phyloP scores from a whole-genome alignment of 2,329 filamentous ascomycete species.

The Raffaelea albimanens region DNA sequence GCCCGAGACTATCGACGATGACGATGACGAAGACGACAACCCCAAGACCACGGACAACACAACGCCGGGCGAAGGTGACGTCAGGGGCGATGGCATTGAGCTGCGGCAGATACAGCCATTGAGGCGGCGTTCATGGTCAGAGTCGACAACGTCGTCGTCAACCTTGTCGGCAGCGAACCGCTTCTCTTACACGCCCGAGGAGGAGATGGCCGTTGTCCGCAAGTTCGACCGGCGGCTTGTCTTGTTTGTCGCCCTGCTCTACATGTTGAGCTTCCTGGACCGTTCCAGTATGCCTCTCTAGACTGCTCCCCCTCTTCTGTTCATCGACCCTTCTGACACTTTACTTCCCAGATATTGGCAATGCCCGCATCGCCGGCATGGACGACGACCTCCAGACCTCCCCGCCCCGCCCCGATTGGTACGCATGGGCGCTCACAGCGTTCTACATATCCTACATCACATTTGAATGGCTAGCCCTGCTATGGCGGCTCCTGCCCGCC shows the following conservation, averaged over 20 bases:
- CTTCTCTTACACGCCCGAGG: constrained; percentile 46
- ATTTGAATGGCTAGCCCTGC: constrained; percentile 56
- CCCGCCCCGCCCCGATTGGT: constrained; percentile 36
- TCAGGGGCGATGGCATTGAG: neutral
- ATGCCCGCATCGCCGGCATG: constrained; percentile 55
- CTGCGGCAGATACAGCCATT: constrained; percentile 3
- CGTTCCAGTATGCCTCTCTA: constrained; percentile 56
- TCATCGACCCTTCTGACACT: constrained; percentile 18
- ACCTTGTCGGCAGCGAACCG: neutral
- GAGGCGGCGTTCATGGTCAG: neutral
- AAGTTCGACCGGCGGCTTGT: constrained; percentile 74
- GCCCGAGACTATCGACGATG: neutral
- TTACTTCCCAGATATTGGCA: constrained; percentile 43
- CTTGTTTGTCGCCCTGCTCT: constrained; percentile 71
- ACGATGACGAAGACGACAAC: neutral
- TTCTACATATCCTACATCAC: constrained; percentile 56
- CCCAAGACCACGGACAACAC: neutral
- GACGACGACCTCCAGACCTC: constrained; percentile 47
- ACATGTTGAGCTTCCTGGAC: constrained; percentile 78
- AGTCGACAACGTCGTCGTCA: neutral
- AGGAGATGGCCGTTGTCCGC: constrained; percentile 60
- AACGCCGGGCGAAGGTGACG: no score
- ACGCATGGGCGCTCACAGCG: constrained; percentile 50
- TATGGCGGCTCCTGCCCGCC: constrained; percentile 51
- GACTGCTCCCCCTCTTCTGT: neutral